Base-by-base conservation (phyloP, 495 filamentous ascomycete species). In the Letharia lupina region DNA sequence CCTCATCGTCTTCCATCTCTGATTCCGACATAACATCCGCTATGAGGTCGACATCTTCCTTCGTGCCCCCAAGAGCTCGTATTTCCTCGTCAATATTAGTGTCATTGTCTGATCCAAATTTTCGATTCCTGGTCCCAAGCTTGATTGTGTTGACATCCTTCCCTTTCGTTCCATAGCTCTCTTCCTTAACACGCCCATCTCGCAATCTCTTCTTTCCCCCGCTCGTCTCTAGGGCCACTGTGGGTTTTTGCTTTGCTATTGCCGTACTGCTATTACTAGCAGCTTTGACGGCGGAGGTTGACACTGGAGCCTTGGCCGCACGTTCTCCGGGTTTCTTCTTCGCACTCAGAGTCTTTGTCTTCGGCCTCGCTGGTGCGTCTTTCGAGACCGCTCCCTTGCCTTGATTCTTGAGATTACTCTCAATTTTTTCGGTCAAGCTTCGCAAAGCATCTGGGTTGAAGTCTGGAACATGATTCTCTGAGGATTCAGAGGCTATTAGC, bases 1-100 rank as follows among this genome's bases (percentile, higher is more conserved):
- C 33, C 37, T 65, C 60, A 45, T 73, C 72, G 57, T 72, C 77
- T 62, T 84, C 83, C 18, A 80, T 77, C 69, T 90, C 87, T 40
- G 82, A 82, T 61, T 84, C 86, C 1, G 87, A 89, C 61, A 84
- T 78, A 18, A 86, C 70, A 67, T 79, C 83, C 20, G 79, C 84
- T 58, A 93, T 76, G 45, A 91, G 76, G 57, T 88, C 83, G 50
- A 87, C 74, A 71, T 93, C 89, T 37, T 90, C 87, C 72, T 91
- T 83, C 39, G 87, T 88, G 33, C 91, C 91, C 28, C 90, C 91
- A 48, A 95, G 80, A 31, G 86, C 87, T 63, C 85, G 73, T 68
- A 95, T 90, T 70, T 93, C 90, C 68, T 87, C 60, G 28, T 68
- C 44, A 28, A 73, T 35, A 15, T 45, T 39, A 13, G 33, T 18